phyloP scores from a whole-genome alignment of 2,329 filamentous ascomycete genomes.

The Aspergillus sp. region DNA sequence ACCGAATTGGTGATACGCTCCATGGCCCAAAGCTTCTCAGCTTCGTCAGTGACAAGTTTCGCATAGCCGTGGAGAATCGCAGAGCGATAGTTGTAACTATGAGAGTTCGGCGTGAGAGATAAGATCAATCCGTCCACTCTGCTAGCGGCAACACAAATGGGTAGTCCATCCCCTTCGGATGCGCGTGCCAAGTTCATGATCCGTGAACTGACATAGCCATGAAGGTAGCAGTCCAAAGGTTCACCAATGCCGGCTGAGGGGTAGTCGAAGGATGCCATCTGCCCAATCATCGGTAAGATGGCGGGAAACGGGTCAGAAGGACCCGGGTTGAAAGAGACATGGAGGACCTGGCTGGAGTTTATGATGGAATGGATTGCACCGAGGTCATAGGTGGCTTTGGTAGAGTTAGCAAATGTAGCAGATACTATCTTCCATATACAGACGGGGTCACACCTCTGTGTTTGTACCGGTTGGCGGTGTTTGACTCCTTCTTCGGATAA shows the following conservation, averaged over 20 bases:
- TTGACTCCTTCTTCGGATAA: conserved; percentile 64
- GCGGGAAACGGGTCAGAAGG: conserved; percentile 68
- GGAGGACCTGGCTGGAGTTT: conserved; percentile 70
- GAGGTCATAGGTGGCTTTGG: conserved; percentile 67
- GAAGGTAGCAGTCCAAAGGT: conserved; percentile 74
- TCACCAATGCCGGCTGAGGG: conserved; percentile 63
- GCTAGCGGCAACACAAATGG: conserved; percentile 70
- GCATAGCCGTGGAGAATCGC: conserved; percentile 76
- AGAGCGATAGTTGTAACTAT: conserved; percentile 85
- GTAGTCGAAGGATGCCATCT: conserved; percentile 70
- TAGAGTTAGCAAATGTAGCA: background rate
- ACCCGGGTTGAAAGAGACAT: conserved; percentile 72
- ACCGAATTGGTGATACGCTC: conserved; percentile 73
- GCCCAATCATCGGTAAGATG: conserved; percentile 81
- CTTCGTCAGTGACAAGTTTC: conserved; percentile 61
- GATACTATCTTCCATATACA: conserved; percentile 15
- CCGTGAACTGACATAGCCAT: conserved; percentile 79
- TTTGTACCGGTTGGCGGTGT: conserved; percentile 67
- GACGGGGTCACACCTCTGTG: conserved; percentile 53
- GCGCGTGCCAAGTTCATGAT: conserved; percentile 66
- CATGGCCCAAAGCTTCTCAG: conserved; percentile 78
- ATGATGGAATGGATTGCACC: conserved; percentile 73
- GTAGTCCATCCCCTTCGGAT: conserved; percentile 55
- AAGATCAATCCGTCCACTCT: conserved; percentile 79
- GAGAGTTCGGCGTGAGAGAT: conserved; percentile 73